Base-by-base conservation (phyloP, 345 rosid genomes). In the Pistacia vera region DNA sequence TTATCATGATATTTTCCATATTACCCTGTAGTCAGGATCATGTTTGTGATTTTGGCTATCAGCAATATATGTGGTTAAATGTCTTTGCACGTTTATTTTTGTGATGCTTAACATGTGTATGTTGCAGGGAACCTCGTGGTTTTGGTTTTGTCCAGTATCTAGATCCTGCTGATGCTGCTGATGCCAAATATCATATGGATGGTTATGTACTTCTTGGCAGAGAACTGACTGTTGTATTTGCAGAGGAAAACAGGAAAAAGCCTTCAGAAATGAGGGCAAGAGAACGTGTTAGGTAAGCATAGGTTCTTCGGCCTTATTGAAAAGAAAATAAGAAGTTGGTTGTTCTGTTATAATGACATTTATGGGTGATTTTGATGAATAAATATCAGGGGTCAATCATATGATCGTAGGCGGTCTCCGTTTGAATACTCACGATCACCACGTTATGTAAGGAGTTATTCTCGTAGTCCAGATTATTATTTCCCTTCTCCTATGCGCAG, bases 211-310 rank as follows among this genome's bases (percentile, higher is more conserved):
- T 95, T 71, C 87, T 84, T 57, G 97, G 98, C 20, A 86, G 91
- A 49, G 92, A 93, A 79, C 80, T 93, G 11, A 87, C 91, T 17
- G 97, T 95, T 72, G 88, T 92, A 22, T 95, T 87, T 86, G 99
- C 97, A 0, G 92, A 92, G 86, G 97, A 95, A 79, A 93, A 92
- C 82, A 86, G 99, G 78, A 92, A 93, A 90, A 90, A 88, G 70
- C 99, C 98, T 61, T 77, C 91, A 8, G 98, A 95, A 88, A 95
- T 95, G 99, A 89, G 96, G 83, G 85, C 84, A 60, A 88, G 94
- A 76, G 94, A 90, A 54, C 89, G 81, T 18, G 30, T 48, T 67
- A 89, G 94, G 97, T 82, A 75, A 75, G 73, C 54, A 46, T 63
- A 77, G 49, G 10, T 61, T 9, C 12, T 67, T 63, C 38, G 52